A percentile compares a stretch with the other conserved stretches of the same genome.
These are phyloP conservation scores for Pulveroboletus sp. DNA, from an alignment of 768 basidiomycete species.

Conservation along the genomic window DNA sequence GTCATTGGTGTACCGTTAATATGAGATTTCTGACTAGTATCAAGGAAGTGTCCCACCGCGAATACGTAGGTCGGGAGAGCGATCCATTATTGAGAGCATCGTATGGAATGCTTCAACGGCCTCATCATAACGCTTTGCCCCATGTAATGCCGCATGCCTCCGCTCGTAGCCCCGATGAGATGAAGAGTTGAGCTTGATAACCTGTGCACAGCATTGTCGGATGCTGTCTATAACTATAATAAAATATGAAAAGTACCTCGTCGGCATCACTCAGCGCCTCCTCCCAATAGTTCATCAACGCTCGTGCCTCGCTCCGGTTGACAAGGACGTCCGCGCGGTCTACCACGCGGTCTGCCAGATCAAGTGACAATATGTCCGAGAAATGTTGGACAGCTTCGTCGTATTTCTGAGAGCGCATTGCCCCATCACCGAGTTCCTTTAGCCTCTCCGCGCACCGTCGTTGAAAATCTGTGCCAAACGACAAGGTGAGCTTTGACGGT, in stretches of 20 bases:
- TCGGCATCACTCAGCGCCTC: conserved; percentile 1
- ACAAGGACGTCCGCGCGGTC: not conserved
- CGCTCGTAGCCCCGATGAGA: not conserved
- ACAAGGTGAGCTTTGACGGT: too few relatives aligned
- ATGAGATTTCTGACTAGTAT: too few relatives aligned
- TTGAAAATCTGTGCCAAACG: not conserved
- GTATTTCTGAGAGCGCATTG: not conserved
- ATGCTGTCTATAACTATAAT: too few relatives aligned
- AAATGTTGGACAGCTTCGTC: not conserved
- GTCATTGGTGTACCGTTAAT: not conserved
- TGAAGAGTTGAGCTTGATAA: not conserved
- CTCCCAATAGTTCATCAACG: not conserved
- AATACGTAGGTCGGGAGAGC: not conserved
- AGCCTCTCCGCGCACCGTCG: not conserved
- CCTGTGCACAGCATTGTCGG: not conserved
- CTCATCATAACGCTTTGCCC: not conserved
- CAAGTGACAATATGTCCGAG: not conserved
- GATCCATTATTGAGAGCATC: not conserved
- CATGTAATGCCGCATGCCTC: not conserved
- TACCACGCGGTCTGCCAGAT: rapidly evolving
- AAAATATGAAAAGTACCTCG: not conserved
- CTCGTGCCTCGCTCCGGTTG: conserved; percentile 3
- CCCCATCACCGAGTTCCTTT: not conserved
- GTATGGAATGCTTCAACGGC: not conserved
- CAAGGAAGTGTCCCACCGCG: not conserved